Conservation (phyloP, 768 basidiomycete species). For the Grammothele lineata region DNA sequence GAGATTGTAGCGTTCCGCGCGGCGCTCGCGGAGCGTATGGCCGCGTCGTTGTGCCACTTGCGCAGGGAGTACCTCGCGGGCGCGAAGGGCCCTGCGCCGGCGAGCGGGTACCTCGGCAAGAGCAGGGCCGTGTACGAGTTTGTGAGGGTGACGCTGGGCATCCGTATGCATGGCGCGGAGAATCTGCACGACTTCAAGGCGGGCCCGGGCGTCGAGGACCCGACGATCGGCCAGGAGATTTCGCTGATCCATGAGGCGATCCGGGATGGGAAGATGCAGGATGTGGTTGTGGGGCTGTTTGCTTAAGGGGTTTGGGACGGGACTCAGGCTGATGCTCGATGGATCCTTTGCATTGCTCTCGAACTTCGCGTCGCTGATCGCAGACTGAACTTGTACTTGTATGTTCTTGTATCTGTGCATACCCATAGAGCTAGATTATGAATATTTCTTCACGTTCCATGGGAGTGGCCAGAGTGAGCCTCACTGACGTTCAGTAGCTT, state of each 20-base stretch:
- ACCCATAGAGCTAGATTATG: background rate
- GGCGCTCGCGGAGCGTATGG: constrained; percentile 44
- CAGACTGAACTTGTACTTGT: too few species aligned
- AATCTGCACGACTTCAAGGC: constrained; percentile 59
- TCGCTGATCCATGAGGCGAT: constrained; percentile 77
- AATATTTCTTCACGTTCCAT: too few species aligned
- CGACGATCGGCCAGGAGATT: constrained; percentile 66
- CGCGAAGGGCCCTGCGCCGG: constrained; percentile 58
- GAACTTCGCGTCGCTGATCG: too few species aligned
- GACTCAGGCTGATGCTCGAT: background rate
- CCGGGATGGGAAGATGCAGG: constrained; percentile 64
- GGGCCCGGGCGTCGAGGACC: constrained; percentile 64
- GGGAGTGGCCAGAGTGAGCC: background rate
- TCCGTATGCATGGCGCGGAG: constrained; percentile 76
- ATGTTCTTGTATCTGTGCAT: background rate
- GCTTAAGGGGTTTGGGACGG: constrained; percentile 2
- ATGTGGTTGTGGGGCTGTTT: constrained; percentile 53
- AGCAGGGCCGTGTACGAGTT: constrained; percentile 76
- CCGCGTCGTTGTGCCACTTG: constrained; percentile 42
- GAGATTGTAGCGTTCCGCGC: constrained; percentile 52
- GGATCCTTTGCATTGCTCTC: too few species aligned
- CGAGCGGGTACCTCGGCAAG: constrained; percentile 59
- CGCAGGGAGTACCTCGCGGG: constrained; percentile 57
- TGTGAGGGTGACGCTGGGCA: constrained; percentile 65
- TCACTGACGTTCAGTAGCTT: too few species aligned